A percentile compares a stretch with the other conserved stretches of the same genome.
These are phyloP conservation scores for Annulohypoxylon nitens DNA, from an alignment of 495 filamentous ascomycete genomes.

Conservation along the genomic window DNA sequence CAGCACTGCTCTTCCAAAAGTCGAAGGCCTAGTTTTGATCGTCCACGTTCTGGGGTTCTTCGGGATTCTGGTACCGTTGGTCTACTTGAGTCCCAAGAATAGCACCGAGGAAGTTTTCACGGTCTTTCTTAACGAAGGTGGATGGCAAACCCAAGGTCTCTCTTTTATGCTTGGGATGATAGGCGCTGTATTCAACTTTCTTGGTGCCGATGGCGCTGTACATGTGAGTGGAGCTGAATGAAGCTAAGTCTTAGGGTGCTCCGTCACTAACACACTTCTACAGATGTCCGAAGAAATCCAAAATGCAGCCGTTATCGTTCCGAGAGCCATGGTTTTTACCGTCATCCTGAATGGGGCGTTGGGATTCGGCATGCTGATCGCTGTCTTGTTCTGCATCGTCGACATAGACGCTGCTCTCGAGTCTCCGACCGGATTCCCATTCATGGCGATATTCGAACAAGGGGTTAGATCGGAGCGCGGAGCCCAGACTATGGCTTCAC, in stretches of 20 bases:
- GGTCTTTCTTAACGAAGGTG: conserved; percentile 60
- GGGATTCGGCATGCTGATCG: conserved; percentile 64
- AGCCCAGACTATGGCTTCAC: conserved; percentile 58
- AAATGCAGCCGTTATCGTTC: conserved; percentile 56
- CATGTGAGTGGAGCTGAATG: neutral
- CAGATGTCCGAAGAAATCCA: conserved; percentile 69
- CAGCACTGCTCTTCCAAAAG: conserved; percentile 56
- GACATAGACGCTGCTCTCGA: conserved; percentile 57
- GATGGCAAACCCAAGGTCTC: conserved; percentile 57
- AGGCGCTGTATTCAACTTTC: conserved; percentile 24
- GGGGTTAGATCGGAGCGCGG: conserved; percentile 56
- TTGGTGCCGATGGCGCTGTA: conserved; percentile 43
- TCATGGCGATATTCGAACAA: conserved; percentile 64
- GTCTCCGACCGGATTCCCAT: conserved; percentile 57
- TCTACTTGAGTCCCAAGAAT: conserved; percentile 59
- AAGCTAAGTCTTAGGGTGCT: neutral
- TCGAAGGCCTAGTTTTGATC: conserved; percentile 62
- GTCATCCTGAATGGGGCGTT: conserved; percentile 58
- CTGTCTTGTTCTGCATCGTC: conserved; percentile 62
- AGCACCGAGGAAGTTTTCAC: conserved; percentile 46
- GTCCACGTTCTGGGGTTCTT: conserved; percentile 66
- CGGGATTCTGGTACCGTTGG: conserved; percentile 64
- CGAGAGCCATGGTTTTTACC: conserved; percentile 59
- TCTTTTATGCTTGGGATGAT: conserved; percentile 20
- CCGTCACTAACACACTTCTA: neutral